phyloP scores from a whole-genome alignment of 345 rosid genomes.

The Noccaea bulbosa region DNA sequence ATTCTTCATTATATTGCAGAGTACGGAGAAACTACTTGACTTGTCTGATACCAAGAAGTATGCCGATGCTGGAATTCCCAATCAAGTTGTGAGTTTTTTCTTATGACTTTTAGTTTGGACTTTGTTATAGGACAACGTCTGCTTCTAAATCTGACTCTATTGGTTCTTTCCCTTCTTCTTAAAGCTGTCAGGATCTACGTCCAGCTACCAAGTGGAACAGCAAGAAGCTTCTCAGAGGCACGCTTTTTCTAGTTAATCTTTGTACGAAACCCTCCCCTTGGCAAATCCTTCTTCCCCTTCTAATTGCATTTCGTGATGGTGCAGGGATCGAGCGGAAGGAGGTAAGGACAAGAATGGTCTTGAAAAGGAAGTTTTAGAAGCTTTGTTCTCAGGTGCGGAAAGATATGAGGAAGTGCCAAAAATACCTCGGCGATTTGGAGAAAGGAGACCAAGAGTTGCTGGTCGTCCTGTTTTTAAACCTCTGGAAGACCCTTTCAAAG shows the following conservation, averaged over 20 bases:
- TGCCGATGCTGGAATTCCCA: conserved; percentile 47
- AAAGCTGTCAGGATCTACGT: conserved; percentile 37
- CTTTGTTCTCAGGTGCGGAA: conserved; percentile 50
- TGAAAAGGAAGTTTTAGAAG: conserved; percentile 56
- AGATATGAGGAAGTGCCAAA: conserved; percentile 47
- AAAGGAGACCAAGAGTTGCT: conserved; percentile 44
- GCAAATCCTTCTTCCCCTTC: not conserved
- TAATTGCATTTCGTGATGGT: conserved; percentile 26
- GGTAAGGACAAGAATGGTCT: conserved; percentile 43
- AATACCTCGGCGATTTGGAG: conserved; percentile 33
- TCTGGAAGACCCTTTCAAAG: conserved; percentile 46
- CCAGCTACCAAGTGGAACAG: conserved; percentile 35
- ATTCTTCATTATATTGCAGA: conserved; percentile 45
- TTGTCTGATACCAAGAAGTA: conserved; percentile 49
- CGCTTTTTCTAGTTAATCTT: conserved; percentile 17
- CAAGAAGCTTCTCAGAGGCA: conserved; percentile 47
- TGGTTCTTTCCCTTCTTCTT: conserved; percentile 32
- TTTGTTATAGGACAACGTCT: conserved; percentile 1
- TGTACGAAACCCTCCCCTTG: conserved; percentile 8
- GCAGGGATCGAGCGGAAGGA: conserved; percentile 46
- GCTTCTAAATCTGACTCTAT: conserved; percentile 27
- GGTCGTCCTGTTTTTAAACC: conserved; percentile 44
- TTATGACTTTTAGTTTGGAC: conserved; percentile 32
- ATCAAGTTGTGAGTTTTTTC: conserved; percentile 42
- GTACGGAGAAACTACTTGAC: conserved; percentile 55